Percentiles rank a stretch among this genome's conserved stretches.
Conservation (phyloP, 139 green algal genomes). For the Chlamydomonas eustigma region DNA sequence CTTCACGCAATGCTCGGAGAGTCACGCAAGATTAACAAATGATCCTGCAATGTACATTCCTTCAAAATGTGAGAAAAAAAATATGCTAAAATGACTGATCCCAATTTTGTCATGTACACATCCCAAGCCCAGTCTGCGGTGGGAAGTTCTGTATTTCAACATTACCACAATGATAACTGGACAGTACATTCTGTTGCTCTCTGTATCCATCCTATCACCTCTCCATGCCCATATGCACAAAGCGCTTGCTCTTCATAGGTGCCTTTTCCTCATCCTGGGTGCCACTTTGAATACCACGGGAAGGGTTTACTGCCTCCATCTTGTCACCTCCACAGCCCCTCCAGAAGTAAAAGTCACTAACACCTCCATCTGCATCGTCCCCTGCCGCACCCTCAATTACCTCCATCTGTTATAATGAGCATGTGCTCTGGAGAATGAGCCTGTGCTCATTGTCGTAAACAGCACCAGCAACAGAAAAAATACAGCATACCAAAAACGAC, state of each 20-base stretch:
- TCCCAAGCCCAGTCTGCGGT: background rate
- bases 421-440: too few species aligned
- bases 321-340: background rate
- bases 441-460: too few species aligned
- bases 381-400: background rate
- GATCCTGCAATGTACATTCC: too few species aligned
- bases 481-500: too few species aligned
- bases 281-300: too few species aligned
- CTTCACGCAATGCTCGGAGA: background rate
- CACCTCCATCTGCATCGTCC: background rate
- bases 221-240: background rate
- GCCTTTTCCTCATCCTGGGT: too few species aligned
- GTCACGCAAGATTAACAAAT: background rate
- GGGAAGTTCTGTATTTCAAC: background rate
- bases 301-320: too few species aligned
- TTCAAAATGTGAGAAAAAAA: too few species aligned
- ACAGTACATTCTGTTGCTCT: background rate
- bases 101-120: background rate
- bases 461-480: too few species aligned
- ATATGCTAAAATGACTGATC: too few species aligned
- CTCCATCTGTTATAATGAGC: background rate
- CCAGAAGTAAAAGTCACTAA: background rate
- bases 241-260: too few species aligned
- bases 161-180: background rate
- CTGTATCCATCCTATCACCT: background rate